phyloP scores from a whole-genome alignment of 2,329 filamentous ascomycete genomes.

The Verticillium nonalfalfae region DNA sequence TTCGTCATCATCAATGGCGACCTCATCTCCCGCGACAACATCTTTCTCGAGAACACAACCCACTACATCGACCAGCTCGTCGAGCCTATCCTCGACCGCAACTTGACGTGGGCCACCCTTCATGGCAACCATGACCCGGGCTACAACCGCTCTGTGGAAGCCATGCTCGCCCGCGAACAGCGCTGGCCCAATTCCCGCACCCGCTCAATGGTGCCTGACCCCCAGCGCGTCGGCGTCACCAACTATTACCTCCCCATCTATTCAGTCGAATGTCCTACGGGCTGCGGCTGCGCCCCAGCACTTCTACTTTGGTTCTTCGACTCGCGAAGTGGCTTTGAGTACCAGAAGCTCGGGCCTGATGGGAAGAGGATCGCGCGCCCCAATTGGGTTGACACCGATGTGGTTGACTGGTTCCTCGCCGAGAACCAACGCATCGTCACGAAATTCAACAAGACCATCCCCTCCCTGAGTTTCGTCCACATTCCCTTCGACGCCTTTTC shows the following conservation, averaged over 20 bases:
- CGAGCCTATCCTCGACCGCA: slow-evolving; percentile 45
- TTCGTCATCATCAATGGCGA: slow-evolving; percentile 68
- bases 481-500: slow-evolving; percentile 37
- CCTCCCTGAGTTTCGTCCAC: slow-evolving; percentile 42
- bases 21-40: slow-evolving; percentile 62
- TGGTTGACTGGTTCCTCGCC: slow-evolving; percentile 37
- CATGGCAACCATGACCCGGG: slow-evolving; percentile 67
- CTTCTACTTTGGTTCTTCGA: slow-evolving; percentile 69
- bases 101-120: slow-evolving; percentile 57
- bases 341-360: slow-evolving; percentile 27
- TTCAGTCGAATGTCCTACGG: slow-evolving; percentile 21
- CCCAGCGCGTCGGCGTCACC: slow-evolving; percentile 28
- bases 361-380: slow-evolving; percentile 25
- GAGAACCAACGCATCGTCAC: slow-evolving; percentile 21
- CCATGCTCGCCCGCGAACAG: slow-evolving; percentile 35
- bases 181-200: slow-evolving; percentile 31
- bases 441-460: slow-evolving; percentile 26
- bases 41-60: slow-evolving; percentile 46
- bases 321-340: slow-evolving; percentile 50
- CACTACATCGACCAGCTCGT: slow-evolving; percentile 55
- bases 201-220: slow-evolving; percentile 27
- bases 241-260: slow-evolving; percentile 44
- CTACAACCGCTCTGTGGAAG: slow-evolving; percentile 45
- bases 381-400: slow-evolving; percentile 37
- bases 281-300: slow-evolving; percentile 25